Base-by-base conservation (phyloP, 306 rosid species). In the Cicer yamashitae region DNA sequence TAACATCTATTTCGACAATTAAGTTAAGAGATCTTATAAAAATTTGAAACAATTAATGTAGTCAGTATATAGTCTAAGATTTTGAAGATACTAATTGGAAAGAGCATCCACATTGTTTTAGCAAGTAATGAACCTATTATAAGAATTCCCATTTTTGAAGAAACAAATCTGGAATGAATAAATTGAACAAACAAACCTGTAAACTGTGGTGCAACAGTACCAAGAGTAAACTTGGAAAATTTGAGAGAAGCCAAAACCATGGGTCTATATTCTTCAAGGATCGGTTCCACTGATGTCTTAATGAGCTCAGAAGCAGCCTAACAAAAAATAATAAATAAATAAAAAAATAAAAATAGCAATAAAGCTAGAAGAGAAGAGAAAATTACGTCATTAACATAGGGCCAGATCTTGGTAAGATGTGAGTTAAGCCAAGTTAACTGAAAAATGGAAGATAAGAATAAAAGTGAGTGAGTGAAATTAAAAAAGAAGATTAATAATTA, bases 231-330 rank as follows among this genome's bases (percentile, higher is more conserved):
- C 90, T 91, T 96, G 0, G 99, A 96, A 81, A 96, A 96, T 71
- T 88, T 90, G 8, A 96, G 89, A 8, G 99, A 81, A 60, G 93
- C 77, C 82, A 92, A 79, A 61, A 92, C 61, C 1, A 83, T 8
- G 1, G 99, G 98, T 70, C 88, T 86, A 46, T 96, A 96, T 73
- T 89, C 88, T 72, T 96, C 99, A 37, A 96, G 87, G 78, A 92
- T 66, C 2, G 98, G 99, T 81, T 90, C 99, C 79, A 77, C 88
- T 17, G 96, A 87, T 20, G 91, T 15, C 70, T 81, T 96, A 6
- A 96, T 90, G 73, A 96, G 92, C 90, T 92, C 99, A 83, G 99
- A 96, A 69, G 98, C 98, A 64, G 98, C 99, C 99, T 92, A 72
- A 67, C 43, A 43, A 22, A 50, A 20, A 43, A 9, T 1, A 39